Base-by-base conservation (phyloP, 225 moss, liverwort and hornwort genomes). In the Sphagnum tenellum region DNA sequence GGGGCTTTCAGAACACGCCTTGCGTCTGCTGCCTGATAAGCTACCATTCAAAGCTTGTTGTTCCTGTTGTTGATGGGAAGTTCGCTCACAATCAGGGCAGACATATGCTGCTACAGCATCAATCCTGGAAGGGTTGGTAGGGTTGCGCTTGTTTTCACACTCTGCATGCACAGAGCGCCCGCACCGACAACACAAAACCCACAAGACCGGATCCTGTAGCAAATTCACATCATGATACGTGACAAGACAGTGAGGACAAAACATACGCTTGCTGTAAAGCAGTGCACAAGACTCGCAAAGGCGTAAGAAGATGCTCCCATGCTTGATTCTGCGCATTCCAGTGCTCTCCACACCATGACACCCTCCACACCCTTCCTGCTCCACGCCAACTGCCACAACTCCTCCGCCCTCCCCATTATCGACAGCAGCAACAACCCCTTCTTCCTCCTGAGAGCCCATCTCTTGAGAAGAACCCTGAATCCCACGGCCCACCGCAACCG, bases 161-260 rank as follows among this genome's bases (percentile, higher is more conserved):
- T 84, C 89, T 56, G 82, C 81, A 66, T 94, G 94, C 63, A 94
- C 91, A 14, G 75, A 78, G 61, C 94, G 89, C 72, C 78, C 87
- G 68, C 94, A 94, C 9, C 83, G 81, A 10, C 69, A 67, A 71
- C 94, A 94, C 8, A 84, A 77, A 75, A 91, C 63, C 89, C 91
- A 94, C 61, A 77, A 66, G 57, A 78, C 76, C 60, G 78, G 78
- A 70, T 89, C 85, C 67, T 77, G 75, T 59, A 82, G 66, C 69
- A 77, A 63, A 48, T 73, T 83, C 64, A 78, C 87, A 60, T 89
- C 91, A 57, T 85, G 83, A 64, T 83, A 91, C 63, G 81, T 87
- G 12, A 57, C 81, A 67, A 91, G 71, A 67, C 91, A 94, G 60
- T 85, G 79, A 55, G 91, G 94, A 49, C 94, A 94, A 64, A 80